A percentile compares a stretch with the other conserved stretches of the same genome.
Evolutionary conservation across 2,329 filamentous ascomycete genomes (phyloP).

Genomic region (Penicillium sp.): DNA sequence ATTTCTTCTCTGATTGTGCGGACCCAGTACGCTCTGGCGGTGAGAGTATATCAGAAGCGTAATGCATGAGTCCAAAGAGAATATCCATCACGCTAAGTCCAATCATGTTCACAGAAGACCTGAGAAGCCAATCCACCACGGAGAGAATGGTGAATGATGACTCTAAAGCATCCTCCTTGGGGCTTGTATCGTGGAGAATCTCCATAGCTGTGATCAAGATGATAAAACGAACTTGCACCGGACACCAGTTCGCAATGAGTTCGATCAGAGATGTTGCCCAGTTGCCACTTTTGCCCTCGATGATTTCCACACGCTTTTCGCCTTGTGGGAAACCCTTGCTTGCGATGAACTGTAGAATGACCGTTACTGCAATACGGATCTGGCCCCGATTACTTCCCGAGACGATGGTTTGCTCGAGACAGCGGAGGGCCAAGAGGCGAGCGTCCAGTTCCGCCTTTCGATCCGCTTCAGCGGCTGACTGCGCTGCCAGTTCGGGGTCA

Average conservation of each 20-base stretch:
- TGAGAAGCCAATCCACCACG: constrained; percentile 77
- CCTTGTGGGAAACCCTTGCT: constrained; percentile 55
- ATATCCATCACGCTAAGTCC: constrained; percentile 96
- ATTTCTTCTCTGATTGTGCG: constrained; percentile 27
- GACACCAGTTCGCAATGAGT: constrained; percentile 79
- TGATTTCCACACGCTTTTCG: constrained; percentile 46
- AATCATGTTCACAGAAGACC: constrained; percentile 89
- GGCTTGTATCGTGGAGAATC: constrained; percentile 64
- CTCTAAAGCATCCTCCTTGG: constrained; percentile 69
- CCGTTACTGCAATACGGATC: constrained; percentile 71
- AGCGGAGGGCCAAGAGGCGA: constrained; percentile 78
- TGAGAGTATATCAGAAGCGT: constrained; percentile 75
- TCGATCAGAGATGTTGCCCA: constrained; percentile 85
- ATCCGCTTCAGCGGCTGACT: constrained; percentile 82
- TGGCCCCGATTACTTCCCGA: constrained; percentile 75
- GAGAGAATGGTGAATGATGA: constrained; percentile 74
- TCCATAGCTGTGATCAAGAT: constrained; percentile 84
- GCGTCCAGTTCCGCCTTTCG: constrained; percentile 87
- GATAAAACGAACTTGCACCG: constrained; percentile 90
- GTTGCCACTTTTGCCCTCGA: constrained; percentile 50
- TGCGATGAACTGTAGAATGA: constrained; percentile 72
- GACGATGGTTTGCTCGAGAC: constrained; percentile 81
- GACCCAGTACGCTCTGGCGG: constrained; percentile 49
- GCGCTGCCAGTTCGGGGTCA: constrained; percentile 64
- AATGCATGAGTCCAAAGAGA: constrained; percentile 77